Conservation (phyloP, 495 filamentous ascomycete species). For the Neurospora cerealis region DNA sequence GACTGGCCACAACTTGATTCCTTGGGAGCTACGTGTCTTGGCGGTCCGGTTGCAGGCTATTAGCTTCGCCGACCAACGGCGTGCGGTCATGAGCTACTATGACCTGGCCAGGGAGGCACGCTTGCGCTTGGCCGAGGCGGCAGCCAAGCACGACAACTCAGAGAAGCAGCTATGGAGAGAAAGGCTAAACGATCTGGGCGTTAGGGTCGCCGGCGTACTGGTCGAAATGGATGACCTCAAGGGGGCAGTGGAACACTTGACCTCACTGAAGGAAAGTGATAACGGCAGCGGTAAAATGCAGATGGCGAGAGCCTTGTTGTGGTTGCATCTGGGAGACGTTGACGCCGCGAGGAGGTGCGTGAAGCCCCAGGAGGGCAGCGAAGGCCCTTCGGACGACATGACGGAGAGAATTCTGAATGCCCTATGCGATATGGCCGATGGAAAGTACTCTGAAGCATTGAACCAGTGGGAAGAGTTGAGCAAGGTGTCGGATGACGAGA, state of each 20-base stretch:
- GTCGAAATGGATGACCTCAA: slow-evolving; percentile 86
- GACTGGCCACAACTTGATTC: slow-evolving; percentile 49
- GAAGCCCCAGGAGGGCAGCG: slow-evolving; percentile 7
- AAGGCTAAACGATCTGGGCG: slow-evolving; percentile 61
- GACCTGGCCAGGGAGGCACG: slow-evolving; percentile 74
- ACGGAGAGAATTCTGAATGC: slow-evolving; percentile 43
- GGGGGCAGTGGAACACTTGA: slow-evolving; percentile 61
- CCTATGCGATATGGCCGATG: slow-evolving; percentile 70
- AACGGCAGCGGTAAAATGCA: slow-evolving; percentile 21
- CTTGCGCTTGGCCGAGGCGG: slow-evolving; percentile 32
- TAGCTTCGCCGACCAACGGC: slow-evolving; percentile 71
- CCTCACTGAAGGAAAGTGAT: slow-evolving; percentile 24
- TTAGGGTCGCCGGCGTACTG: slow-evolving; percentile 68
- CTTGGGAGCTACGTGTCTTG: slow-evolving; percentile 80
- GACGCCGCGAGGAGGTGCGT: slow-evolving; percentile 50
- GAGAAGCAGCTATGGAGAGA: slow-evolving; percentile 54
- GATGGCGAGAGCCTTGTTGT: slow-evolving; percentile 52
- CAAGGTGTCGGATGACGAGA: slow-evolving; percentile 35
- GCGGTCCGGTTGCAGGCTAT: slow-evolving; percentile 75
- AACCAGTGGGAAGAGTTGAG: slow-evolving; percentile 52
- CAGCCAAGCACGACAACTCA: slow-evolving; percentile 27
- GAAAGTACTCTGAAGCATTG: slow-evolving; percentile 54
- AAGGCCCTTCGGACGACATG: slow-evolving; percentile 4
- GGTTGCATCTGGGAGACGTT: slow-evolving; percentile 66
- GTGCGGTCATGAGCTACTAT: slow-evolving; percentile 80